These are phyloP conservation scores for Venturia asperata DNA, from an alignment of 2,329 filamentous ascomycete species.

Conservation along the genomic window DNA sequence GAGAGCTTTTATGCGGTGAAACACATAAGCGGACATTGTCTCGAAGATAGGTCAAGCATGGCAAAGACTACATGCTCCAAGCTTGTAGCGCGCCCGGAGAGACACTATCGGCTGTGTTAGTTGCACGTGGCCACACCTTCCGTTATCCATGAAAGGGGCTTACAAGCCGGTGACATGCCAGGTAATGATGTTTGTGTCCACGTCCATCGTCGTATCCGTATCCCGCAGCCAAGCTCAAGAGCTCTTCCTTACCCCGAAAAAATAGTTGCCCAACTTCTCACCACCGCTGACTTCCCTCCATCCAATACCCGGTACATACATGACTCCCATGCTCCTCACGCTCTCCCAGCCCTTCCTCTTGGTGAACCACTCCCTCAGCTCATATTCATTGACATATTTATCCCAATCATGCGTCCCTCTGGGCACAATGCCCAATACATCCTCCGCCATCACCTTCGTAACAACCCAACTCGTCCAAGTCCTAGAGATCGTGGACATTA, in stretches of 20 bases:
- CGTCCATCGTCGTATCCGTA: too few relatives aligned
- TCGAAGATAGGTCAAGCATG: too few relatives aligned
- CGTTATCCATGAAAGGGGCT: too few relatives aligned
- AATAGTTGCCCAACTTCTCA: conserved; percentile 90
- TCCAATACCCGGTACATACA: conserved; percentile 84
- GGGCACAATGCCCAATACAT: conserved; percentile 79
- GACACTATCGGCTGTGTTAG: too few relatives aligned
- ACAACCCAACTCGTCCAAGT: conserved; percentile 86
- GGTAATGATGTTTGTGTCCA: too few relatives aligned
- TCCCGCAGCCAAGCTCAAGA: not conserved
- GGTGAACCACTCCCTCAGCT: conserved; percentile 51
- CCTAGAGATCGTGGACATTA: conserved; percentile 85
- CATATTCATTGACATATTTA: conserved; percentile 86
- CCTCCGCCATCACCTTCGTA: conserved; percentile 87
- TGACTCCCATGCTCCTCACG: conserved; percentile 64
- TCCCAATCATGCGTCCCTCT: conserved; percentile 91
- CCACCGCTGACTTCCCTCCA: conserved; percentile 79
- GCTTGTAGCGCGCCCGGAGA: too few relatives aligned
- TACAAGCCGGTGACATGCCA: too few relatives aligned
- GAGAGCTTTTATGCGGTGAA: too few relatives aligned
- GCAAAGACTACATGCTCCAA: too few relatives aligned
- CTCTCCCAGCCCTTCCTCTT: conserved; percentile 49
- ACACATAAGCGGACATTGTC: too few relatives aligned
- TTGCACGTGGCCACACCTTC: too few relatives aligned
- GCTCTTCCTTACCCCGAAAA: conserved; percentile 65